Base-by-base conservation (phyloP, 2,329 filamentous ascomycete species). In the Beauveria varroae region DNA sequence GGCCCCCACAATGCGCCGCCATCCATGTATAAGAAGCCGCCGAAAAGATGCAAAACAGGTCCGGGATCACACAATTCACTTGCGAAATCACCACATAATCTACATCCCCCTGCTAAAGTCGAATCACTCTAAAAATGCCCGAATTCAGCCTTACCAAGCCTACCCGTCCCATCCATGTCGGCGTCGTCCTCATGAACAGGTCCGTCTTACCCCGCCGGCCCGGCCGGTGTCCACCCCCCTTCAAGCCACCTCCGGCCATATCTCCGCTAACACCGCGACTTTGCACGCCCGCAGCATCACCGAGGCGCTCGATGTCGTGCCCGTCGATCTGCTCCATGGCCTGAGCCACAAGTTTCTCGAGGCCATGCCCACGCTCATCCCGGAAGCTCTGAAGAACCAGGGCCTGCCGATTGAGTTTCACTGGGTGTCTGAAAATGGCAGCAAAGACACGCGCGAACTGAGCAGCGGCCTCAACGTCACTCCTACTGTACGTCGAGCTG, bases 251-350 rank as follows among this genome's bases (percentile, higher is more conserved):
- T 24, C 18, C 28, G 20, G 5, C 10, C 16, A 37, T n/a, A 24
- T 41, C 40, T 41, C 26, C 49, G 40, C 50, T 47, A 54, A 54
- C 40, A 40, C 49, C 26, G 28, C 24, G 26, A 24, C 30, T 37
- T 37, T 37, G 34, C 34, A 58, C 47, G 44, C 57, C 14, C n/a
- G 12, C 61, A 75, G 70, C 37, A 47, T 65, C 6, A 74, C 69
- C 0, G 73, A 75, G 44, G 62, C 72, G 7, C 67, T 75, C 2
- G 72, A 75, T n/a, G 67, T 74, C 3, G 73, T 70, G 3, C 71
- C 71, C 1, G 63, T 75, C 16, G 72, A 74, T 14, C 58, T 71
- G 7, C 52, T 75, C 20, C 41, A 68, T 24, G 60, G 56, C 1
- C 2, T 70, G 3, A 65, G 61, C 53, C 60, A 65, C 5, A 34